Conservation (phyloP, 441 rosid genomes). For the Viola pubescens region DNA sequence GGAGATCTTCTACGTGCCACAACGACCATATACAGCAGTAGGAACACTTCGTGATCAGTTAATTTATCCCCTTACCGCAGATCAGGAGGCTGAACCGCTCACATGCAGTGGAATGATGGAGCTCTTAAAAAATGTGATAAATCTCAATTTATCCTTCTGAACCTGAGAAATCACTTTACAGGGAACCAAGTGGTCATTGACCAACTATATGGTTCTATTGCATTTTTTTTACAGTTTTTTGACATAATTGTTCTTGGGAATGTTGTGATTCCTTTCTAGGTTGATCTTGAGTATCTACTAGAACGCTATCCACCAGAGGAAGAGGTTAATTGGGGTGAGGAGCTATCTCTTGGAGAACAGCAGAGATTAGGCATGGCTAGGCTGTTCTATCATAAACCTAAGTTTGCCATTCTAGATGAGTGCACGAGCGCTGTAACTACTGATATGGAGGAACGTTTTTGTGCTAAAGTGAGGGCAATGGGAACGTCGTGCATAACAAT, state of each 20-base stretch:
- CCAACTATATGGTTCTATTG: neutral
- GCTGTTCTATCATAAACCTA: conserved; percentile 95
- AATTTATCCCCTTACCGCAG: conserved; percentile 88
- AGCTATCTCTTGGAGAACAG: conserved; percentile 97
- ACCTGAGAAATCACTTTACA: no score
- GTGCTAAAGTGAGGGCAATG: conserved; percentile 94
- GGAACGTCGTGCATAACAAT: conserved; percentile 99
- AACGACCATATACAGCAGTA: conserved; percentile 95
- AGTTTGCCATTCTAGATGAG: conserved; percentile 99
- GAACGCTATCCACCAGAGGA: conserved; percentile 84
- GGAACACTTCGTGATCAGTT: conserved; percentile 98
- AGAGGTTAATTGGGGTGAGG: conserved; percentile 99
- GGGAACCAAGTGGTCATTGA: no score
- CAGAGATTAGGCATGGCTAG: conserved; percentile 99
- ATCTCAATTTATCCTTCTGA: conserved; percentile 19
- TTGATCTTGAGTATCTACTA: conserved; percentile 89
- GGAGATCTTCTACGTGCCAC: conserved; percentile 98
- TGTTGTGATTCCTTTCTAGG: conserved; percentile 40
- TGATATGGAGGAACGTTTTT: conserved; percentile 98
- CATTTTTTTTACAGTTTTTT: conserved; percentile 1
- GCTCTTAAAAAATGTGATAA: conserved; percentile 76
- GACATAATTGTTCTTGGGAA: conserved; percentile 4
- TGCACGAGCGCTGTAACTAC: conserved; percentile 99
- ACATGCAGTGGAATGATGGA: conserved; percentile 81
- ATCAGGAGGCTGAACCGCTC: conserved; percentile 64